A percentile compares a stretch with the other conserved stretches of the same genome.
phyloP scores from a whole-genome alignment of 768 basidiomycete genomes.

The Chalciporus chontae region DNA sequence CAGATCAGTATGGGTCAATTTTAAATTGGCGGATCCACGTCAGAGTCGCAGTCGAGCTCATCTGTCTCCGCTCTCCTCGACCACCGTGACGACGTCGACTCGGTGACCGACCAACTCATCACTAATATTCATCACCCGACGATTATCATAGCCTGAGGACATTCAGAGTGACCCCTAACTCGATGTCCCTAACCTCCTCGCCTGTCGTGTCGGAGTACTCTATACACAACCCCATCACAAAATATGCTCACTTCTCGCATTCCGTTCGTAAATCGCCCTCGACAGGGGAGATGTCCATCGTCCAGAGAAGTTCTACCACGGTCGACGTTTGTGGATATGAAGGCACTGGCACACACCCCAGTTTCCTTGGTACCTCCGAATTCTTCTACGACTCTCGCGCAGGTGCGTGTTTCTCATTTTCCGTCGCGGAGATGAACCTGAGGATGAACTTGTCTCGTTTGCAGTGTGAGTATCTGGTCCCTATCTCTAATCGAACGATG shows the following conservation, averaged over 20 bases:
- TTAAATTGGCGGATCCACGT: constrained; percentile 4
- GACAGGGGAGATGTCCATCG: constrained; percentile 26
- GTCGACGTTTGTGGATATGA: constrained; percentile 69
- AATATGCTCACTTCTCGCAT: not conserved
- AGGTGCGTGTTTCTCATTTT: constrained; percentile 39
- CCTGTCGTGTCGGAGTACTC: not conserved
- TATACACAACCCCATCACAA: not conserved
- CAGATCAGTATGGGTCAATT: not conserved
- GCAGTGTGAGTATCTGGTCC: constrained; percentile 27
- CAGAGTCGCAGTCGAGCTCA: not conserved
- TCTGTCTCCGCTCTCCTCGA: not conserved
- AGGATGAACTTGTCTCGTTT: not conserved
- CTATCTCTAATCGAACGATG: constrained; percentile 1
- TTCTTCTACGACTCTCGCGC: constrained; percentile 72
- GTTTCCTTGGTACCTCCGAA: constrained; percentile 51
- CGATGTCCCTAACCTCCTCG: not conserved
- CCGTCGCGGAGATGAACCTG: constrained; percentile 2
- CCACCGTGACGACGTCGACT: not conserved
- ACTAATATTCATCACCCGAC: not conserved
- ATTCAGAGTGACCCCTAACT: not conserved
- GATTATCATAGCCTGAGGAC: not conserved
- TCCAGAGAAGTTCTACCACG: constrained; percentile 52
- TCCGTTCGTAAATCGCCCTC: constrained; percentile 9
- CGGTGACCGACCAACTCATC: not conserved
- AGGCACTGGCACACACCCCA: constrained; percentile 26